Percentiles rank a stretch among this genome's conserved stretches.
phyloP scores from a whole-genome alignment of 306 rosid species.

The Medicago lupulina region DNA sequence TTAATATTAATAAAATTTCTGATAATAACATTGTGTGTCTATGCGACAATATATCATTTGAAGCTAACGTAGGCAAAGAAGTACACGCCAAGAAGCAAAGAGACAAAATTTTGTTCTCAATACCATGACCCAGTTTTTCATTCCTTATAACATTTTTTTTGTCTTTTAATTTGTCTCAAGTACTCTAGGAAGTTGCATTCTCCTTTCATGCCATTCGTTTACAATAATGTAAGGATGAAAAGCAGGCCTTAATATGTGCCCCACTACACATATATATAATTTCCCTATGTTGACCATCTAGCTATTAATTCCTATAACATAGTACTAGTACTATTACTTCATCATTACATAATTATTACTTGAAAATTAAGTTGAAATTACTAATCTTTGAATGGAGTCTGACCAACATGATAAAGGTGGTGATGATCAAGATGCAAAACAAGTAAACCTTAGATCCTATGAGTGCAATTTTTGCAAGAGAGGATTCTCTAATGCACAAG shows the following conservation, averaged over 20 bases:
- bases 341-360: not conserved
- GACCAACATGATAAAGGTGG: conserved; percentile 40
- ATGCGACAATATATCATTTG: not conserved
- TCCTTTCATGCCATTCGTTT: conserved; percentile 36
- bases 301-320: not conserved
- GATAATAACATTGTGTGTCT: conserved; percentile 3
- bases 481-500: conserved; percentile 94
- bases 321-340: not conserved
- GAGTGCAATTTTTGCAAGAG: conserved; percentile 83
- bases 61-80: not conserved
- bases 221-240: conserved; percentile 34
- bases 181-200: conserved; percentile 47
- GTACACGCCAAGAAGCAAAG: conserved; percentile 31
- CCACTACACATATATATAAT: conserved; percentile 29
- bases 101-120: conserved; percentile 28
- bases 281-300: conserved; percentile 40
- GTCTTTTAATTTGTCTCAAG: conserved; percentile 48
- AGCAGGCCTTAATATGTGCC: conserved; percentile 54
- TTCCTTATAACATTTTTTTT: conserved; percentile 37
- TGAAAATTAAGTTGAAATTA: not conserved
- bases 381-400: conserved; percentile 42
- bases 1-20: not conserved
- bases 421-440: conserved; percentile 37
- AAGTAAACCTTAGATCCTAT: conserved; percentile 50
- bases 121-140: conserved; percentile 28